Evolutionary conservation across 2,329 filamentous ascomycete species (phyloP), one percentile per base, ranked within the genome.

Genomic region (Geosmithia morbida): DNA sequence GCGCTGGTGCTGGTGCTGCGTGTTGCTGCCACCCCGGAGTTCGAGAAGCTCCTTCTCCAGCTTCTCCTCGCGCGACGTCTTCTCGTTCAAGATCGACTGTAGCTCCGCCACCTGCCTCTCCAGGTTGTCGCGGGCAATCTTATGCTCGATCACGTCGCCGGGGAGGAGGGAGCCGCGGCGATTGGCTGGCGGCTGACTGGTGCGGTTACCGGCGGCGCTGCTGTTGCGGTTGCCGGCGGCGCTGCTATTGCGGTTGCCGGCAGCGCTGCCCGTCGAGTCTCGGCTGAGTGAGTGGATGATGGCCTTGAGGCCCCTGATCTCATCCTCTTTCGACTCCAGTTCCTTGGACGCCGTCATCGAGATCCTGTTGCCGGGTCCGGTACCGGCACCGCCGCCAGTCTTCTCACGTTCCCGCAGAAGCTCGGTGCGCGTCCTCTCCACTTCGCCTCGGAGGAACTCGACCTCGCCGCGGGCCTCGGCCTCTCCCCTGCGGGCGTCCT

Each of bases 261-360:
- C 22, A 59, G 60, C 42, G 26, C 64, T 64, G 3, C 71, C 69
- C n/a, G 74, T 68, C 11, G 81, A 77, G 54, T 87, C 87, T 51
- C 87, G 77, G 61, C 88, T 95, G 39, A 98, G 72, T 17, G 87
- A 95, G 65, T 97, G 90, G 51, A 98, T 97, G 59, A 98, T 97
- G 42, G 92, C 90, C 65, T 97, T 98, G 53, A 98, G 75, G 44
- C 92, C 92, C 51, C 90, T 79, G 58, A 98, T 97, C 68, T 98
- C 92, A 56, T 98, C 92, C 57, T 98, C 90, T 61, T 94, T 92
- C 59, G 94, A 85, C 60, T 94, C 88, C 29, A 97, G 66, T 52
- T 95, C 88, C 62, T 87, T 87, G 42, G 46, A 18, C 2, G 37
- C 26, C 2, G 20, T 39, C 46, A 16, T 37, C 33, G 33, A 37